Conservation (phyloP, 2,329 filamentous ascomycete species). For the Cladosporium austrohemisphaericum region DNA sequence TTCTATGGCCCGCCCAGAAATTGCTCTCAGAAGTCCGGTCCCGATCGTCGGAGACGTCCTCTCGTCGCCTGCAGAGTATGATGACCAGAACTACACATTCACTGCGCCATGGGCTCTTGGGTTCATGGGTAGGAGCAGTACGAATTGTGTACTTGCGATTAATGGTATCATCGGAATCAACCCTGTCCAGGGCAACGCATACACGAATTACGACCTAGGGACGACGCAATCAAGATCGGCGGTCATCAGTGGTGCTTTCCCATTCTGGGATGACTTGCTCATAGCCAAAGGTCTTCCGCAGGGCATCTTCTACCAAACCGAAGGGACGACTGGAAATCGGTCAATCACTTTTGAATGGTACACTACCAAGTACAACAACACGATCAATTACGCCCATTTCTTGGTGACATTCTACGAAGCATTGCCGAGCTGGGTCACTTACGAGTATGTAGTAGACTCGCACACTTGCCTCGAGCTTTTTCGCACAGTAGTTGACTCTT, state of each 20-base stretch:
- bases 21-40: neutral
- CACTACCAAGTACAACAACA: constrained; percentile 16
- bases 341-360: constrained; percentile 22
- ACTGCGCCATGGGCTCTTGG: neutral
- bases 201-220: neutral
- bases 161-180: neutral
- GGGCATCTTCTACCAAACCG: constrained; percentile 23
- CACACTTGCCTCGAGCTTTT: neutral
- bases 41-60: neutral
- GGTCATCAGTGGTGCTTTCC: constrained; percentile 11
- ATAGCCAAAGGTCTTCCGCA: constrained; percentile 19
- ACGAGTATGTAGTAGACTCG: neutral
- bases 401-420: neutral
- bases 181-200: neutral
- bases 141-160: neutral
- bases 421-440: neutral
- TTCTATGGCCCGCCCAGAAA: neutral
- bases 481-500: neutral
- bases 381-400: neutral
- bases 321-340: constrained; percentile 9
- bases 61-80: neutral
- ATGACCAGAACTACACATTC: neutral
- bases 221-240: neutral
- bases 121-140: neutral
- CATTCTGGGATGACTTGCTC: constrained; percentile 24